Conservation (phyloP, 2,329 filamentous ascomycete species). For the Cladosporium velox region DNA sequence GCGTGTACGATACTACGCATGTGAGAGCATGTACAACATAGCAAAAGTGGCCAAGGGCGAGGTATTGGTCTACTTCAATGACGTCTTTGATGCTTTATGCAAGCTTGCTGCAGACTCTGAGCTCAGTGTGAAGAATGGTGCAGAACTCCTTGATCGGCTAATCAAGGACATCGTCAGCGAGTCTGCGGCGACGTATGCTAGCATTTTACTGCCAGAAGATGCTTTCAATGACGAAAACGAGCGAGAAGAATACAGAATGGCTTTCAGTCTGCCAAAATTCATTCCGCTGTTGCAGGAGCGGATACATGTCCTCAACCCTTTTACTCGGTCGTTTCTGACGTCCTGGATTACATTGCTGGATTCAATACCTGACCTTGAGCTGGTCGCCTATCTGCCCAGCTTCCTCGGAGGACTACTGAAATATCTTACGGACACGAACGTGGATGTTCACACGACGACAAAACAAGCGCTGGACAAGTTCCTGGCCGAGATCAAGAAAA, state of each 20-base stretch:
- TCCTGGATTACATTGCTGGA: constrained; percentile 94
- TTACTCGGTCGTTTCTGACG: constrained; percentile 91
- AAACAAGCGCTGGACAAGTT: constrained; percentile 88
- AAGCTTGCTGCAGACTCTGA: constrained; percentile 97
- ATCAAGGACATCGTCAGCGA: constrained; percentile 97
- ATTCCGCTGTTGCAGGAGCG: constrained; percentile 92
- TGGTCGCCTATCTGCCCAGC: constrained; percentile 88
- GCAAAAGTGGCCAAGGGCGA: constrained; percentile 98
- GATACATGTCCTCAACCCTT: constrained; percentile 92
- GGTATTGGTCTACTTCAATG: constrained; percentile 95
- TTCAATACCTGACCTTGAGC: constrained; percentile 92
- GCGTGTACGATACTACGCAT: constrained; percentile 94
- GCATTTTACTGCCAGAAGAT: constrained; percentile 66
- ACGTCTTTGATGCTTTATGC: constrained; percentile 95
- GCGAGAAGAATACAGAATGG: constrained; percentile 66
- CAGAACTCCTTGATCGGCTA: constrained; percentile 88
- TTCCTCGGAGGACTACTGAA: constrained; percentile 88
- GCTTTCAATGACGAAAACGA: constrained; percentile 32
- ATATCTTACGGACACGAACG: constrained; percentile 87
- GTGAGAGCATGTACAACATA: constrained; percentile 99
- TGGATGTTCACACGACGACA: constrained; percentile 92
- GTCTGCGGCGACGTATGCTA: constrained; percentile 92
- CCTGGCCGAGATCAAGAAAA: constrained; percentile 89
- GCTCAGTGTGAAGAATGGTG: constrained; percentile 95
- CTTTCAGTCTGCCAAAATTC: constrained; percentile 87